phyloP scores from a whole-genome alignment of 768 basidiomycete species.

The Leccinum barrowsii region DNA sequence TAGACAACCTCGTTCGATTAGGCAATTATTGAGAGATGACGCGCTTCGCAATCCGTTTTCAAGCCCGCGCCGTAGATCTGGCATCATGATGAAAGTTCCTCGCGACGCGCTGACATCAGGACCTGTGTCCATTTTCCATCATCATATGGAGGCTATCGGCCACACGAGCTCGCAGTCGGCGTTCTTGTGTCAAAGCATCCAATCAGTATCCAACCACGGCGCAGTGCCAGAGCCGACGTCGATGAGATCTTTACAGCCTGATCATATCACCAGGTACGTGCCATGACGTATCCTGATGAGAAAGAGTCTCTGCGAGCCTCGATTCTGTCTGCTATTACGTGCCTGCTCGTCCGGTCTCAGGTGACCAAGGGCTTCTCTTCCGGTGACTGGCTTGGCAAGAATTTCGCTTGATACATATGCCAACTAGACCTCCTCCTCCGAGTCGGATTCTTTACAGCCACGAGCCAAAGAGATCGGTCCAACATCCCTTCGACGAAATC shows the following conservation, averaged over 20 bases:
- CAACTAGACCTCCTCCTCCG: neutral
- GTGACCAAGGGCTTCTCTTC: neutral
- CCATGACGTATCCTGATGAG: conserved; percentile 7
- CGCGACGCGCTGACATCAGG: conserved; percentile 6
- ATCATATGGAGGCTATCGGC: conserved; percentile 12
- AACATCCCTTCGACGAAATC: neutral
- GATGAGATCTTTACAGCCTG: conserved; percentile 1
- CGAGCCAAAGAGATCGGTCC: neutral
- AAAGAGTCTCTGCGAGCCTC: neutral
- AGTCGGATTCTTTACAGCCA: neutral
- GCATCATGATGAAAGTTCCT: conserved; percentile 17
- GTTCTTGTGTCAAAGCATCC: conserved; percentile 10
- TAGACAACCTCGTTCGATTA: conserved; percentile 7
- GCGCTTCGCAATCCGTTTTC: conserved; percentile 17
- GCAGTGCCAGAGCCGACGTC: conserved; percentile 3
- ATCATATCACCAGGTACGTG: conserved; percentile 2
- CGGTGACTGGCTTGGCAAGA: neutral
- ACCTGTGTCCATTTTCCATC: conserved; percentile 13
- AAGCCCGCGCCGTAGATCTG: conserved; percentile 17
- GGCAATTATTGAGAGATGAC: conserved; percentile 11
- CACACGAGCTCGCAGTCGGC: conserved; percentile 6
- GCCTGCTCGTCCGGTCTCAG: neutral
- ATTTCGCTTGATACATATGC: neutral
- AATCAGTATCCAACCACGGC: conserved; percentile 3
- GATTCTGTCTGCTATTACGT: conserved; percentile 8